phyloP scores from a whole-genome alignment of 192 early-diverging fungal genomes.

The Diversispora eburnea region DNA sequence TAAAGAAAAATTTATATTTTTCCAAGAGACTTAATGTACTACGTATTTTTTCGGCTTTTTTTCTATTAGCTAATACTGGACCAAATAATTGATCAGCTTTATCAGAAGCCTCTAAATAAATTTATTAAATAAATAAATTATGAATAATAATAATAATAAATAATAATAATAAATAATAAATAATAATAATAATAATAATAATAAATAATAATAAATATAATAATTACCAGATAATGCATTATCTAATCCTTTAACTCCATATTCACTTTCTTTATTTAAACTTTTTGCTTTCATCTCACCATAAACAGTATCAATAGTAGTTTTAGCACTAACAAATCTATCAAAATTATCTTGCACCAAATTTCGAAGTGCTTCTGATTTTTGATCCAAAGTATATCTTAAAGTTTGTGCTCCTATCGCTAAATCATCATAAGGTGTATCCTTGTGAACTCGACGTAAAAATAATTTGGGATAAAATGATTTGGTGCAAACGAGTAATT shows the following conservation, averaged over 20 bases:
- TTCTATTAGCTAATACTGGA: conserved; percentile 80
- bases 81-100: conserved; percentile 80
- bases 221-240: conserved; percentile 62
- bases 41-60: conserved; percentile 86
- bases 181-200: not conserved
- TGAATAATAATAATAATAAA: not conserved
- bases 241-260: conserved; percentile 74
- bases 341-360: conserved; percentile 96
- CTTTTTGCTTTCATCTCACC: conserved; percentile 87
- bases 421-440: conserved; percentile 83
- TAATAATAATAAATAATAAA: not conserved
- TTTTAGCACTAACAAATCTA: conserved; percentile 92
- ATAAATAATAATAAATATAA: not conserved
- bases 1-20: conserved; percentile 96
- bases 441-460: conserved; percentile 75
- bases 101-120: conserved; percentile 48
- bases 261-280: conserved; percentile 73
- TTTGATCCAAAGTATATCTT: conserved; percentile 69
- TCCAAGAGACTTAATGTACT: conserved; percentile 88
- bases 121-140: not conserved
- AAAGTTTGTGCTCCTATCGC: conserved; percentile 70
- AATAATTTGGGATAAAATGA: conserved; percentile 65
- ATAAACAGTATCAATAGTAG: conserved; percentile 87
- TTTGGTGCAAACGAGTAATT: conserved; percentile 50
- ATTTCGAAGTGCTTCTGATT: conserved; percentile 80